phyloP scores from a whole-genome alignment of 805 yeast genomes.

The Allodekkera sacchari region DNA sequence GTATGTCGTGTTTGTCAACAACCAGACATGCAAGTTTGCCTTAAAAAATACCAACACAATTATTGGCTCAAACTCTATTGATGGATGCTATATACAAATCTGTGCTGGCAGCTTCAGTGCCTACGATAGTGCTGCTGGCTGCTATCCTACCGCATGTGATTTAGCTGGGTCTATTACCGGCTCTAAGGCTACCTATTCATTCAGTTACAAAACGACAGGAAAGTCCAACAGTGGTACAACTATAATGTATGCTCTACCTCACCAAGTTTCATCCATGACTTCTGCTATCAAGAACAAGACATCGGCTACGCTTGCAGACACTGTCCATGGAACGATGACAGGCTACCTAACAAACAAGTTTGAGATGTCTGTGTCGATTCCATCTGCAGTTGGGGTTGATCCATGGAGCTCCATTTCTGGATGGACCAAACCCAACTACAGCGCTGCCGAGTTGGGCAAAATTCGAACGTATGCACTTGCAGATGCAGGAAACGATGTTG shows the following conservation, averaged over 20 bases:
- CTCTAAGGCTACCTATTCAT: conserved; percentile 30
- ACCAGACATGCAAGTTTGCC: conserved; percentile 20
- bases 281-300: conserved; percentile 22
- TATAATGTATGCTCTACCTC: conserved; percentile 45
- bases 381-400: conserved; percentile 33
- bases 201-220: conserved; percentile 38
- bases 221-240: conserved; percentile 32
- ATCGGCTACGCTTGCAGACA: conserved; percentile 33
- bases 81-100: conserved; percentile 39
- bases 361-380: conserved; percentile 34
- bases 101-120: conserved; percentile 33
- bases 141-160: conserved; percentile 33
- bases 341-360: conserved; percentile 36
- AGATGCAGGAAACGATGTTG: conserved; percentile 39
- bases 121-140: conserved; percentile 62
- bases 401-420: conserved; percentile 50
- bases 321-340: conserved; percentile 41
- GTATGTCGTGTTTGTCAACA: conserved; percentile 30
- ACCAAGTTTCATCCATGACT: conserved; percentile 35
- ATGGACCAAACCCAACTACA: conserved; percentile 23
- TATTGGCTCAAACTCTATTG: conserved; percentile 29
- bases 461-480: conserved; percentile 29
- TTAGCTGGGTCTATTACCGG: conserved; percentile 34
- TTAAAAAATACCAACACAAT: conserved; percentile 28
- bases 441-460: conserved; percentile 33